Conservation (phyloP, 345 rosid genomes). For the Corchorus capsularis region DNA sequence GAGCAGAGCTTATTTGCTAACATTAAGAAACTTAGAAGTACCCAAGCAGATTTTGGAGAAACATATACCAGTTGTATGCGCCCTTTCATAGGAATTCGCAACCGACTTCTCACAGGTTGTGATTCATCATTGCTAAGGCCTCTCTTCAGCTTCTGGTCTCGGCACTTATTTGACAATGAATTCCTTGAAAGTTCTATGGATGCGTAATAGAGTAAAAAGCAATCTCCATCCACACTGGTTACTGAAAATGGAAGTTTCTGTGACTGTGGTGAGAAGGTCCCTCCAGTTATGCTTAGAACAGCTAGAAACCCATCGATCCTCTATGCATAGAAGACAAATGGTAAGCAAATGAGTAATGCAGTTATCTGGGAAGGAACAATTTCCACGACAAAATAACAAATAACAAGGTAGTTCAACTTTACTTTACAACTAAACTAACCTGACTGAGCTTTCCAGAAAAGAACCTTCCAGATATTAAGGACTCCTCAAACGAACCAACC, state of each 20-base stretch:
- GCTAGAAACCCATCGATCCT: slow-evolving; percentile 92
- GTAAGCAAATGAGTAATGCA: slow-evolving; percentile 11
- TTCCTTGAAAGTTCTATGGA: slow-evolving; percentile 77
- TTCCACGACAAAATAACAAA: neutral
- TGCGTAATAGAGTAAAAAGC: slow-evolving; percentile 72
- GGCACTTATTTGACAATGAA: slow-evolving; percentile 51
- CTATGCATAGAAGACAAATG: slow-evolving; percentile 43
- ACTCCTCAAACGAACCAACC: slow-evolving; percentile 99
- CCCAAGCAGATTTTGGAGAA: slow-evolving; percentile 14
- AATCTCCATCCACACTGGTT: slow-evolving; percentile 86
- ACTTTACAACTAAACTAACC: slow-evolving; percentile 52
- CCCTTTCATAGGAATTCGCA: slow-evolving; percentile 90
- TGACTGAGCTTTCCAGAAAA: slow-evolving; percentile 62
- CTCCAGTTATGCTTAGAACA: slow-evolving; percentile 88
- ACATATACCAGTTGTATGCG: slow-evolving; percentile 80
- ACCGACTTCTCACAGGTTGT: slow-evolving; percentile 63
- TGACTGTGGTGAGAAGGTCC: slow-evolving; percentile 79
- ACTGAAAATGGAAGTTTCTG: slow-evolving; percentile 95
- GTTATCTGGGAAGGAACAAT: neutral
- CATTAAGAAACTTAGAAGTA: slow-evolving; percentile 9
- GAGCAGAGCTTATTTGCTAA: slow-evolving; percentile 4
- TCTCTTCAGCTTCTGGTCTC: slow-evolving; percentile 55
- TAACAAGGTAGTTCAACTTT: neutral
- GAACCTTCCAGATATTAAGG: slow-evolving; percentile 81
- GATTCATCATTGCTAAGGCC: slow-evolving; percentile 56